phyloP scores from a whole-genome alignment of 495 filamentous ascomycete species.

The Aspergillus nanangensis region DNA sequence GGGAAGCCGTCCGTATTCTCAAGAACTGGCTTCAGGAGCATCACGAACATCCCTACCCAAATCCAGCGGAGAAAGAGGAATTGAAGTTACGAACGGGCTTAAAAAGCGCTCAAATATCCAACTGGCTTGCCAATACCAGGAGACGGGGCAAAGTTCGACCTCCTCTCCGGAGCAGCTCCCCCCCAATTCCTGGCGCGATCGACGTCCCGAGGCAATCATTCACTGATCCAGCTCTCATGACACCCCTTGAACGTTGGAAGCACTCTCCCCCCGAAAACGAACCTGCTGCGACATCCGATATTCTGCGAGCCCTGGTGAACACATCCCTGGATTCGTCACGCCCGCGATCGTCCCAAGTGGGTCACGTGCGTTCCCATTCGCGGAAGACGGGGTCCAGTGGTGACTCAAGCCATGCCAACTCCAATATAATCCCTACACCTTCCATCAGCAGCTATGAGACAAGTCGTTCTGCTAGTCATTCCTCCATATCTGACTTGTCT shows the following conservation, averaged over 20 bases:
- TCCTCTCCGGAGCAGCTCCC: constrained; percentile 53
- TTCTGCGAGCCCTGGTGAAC: constrained; percentile 68
- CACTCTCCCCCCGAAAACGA: constrained; percentile 84
- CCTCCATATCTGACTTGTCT: constrained; percentile 57
- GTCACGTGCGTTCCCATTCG: constrained; percentile 43
- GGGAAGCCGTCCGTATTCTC: constrained; percentile 66
- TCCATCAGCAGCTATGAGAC: constrained; percentile 72
- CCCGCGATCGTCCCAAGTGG: constrained; percentile 29
- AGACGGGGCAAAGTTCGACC: constrained; percentile 67
- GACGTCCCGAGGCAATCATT: constrained; percentile 55
- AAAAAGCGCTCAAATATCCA: constrained; percentile 70
- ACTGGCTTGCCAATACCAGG: constrained; percentile 85
- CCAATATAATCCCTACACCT: constrained; percentile 59
- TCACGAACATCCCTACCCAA: constrained; percentile 74
- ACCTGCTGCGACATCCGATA: constrained; percentile 73
- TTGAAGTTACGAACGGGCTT: constrained; percentile 69
- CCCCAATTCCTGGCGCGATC: constrained; percentile 57
- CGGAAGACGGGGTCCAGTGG: constrained; percentile 55
- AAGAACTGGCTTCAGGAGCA: constrained; percentile 76
- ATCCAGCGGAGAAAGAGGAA: constrained; percentile 71
- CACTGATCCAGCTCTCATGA: constrained; percentile 59
- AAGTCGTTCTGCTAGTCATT: constrained; percentile 64
- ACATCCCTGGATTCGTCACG: constrained; percentile 51
- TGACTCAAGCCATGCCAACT: constrained; percentile 61
- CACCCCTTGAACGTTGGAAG: constrained; percentile 82